Percentiles rank a stretch among this genome's conserved stretches.
phyloP scores from a whole-genome alignment of 257 asterid species.

The Prunella vulgaris region DNA sequence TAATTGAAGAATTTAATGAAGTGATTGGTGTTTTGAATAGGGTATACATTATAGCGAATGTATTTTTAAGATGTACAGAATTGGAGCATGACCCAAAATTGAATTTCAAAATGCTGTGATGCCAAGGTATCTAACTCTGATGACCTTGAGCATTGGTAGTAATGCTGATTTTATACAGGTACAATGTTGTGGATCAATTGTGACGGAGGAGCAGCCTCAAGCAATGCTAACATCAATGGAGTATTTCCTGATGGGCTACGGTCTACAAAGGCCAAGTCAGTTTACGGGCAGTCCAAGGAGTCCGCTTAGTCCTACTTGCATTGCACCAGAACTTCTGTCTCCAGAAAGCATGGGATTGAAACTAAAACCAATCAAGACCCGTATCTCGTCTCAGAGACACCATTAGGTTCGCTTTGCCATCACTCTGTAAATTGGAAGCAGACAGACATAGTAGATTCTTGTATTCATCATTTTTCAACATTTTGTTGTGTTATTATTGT shows the following conservation, averaged over 20 bases:
- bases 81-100: not conserved
- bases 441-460: not conserved
- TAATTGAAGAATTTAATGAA: not conserved
- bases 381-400: conserved; percentile 27
- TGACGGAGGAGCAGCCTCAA: conserved; percentile 94
- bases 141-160: too few relatives aligned
- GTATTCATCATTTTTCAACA: not conserved
- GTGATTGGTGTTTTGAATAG: not conserved
- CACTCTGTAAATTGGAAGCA: conserved; percentile 29
- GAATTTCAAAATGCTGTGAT: not conserved
- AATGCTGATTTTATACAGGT: conserved; percentile 52
- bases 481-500: conserved; percentile 15
- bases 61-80: not conserved
- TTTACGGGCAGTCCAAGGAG: conserved; percentile 72
- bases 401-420: conserved; percentile 17
- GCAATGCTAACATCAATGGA: conserved; percentile 86
- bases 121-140: not conserved
- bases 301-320: conserved; percentile 75
- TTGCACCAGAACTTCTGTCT: conserved; percentile 80
- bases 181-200: conserved; percentile 86
- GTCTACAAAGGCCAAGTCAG: conserved; percentile 57
- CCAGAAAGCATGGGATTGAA: conserved; percentile 95
- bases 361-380: conserved; percentile 79
- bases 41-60: not conserved
- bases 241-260: conserved; percentile 75